phyloP scores from a whole-genome alignment of 805 yeast genomes.

The Candida caryicola region DNA sequence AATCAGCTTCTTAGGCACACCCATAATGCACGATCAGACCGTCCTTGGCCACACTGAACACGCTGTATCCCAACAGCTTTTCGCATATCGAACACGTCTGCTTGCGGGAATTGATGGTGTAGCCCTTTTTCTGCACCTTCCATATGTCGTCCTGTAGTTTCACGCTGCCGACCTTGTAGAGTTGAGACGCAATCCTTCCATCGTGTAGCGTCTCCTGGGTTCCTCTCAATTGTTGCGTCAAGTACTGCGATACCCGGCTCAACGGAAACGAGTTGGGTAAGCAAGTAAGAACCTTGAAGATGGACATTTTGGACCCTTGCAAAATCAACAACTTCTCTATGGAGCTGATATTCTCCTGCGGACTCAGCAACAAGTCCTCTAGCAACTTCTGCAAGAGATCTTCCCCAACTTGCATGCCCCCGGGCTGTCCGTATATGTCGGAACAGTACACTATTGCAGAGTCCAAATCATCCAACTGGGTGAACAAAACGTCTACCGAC shows the following conservation, averaged over 20 bases:
- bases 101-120: conserved; percentile 36
- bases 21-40: conserved; percentile 55
- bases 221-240: conserved; percentile 44
- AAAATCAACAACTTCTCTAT: conserved; percentile 41
- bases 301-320: conserved; percentile 50
- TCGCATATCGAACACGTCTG: conserved; percentile 59
- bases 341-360: conserved; percentile 30
- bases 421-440: conserved; percentile 38
- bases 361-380: conserved; percentile 43
- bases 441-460: conserved; percentile 64
- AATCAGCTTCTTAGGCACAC: conserved; percentile 30
- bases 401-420: conserved; percentile 37
- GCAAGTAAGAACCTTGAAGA: conserved; percentile 41
- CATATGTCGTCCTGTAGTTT: conserved; percentile 45
- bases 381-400: conserved; percentile 49
- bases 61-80: conserved; percentile 52
- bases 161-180: conserved; percentile 53
- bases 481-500: conserved; percentile 59
- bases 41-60: conserved; percentile 48
- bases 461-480: conserved; percentile 52
- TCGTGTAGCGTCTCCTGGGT: conserved; percentile 39
- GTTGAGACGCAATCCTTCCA: conserved; percentile 42
- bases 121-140: conserved; percentile 32
- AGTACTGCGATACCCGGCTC: conserved; percentile 38
- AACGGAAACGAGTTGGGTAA: conserved; percentile 54